Evolutionary conservation across 2,329 filamentous ascomycete species (phyloP), one percentile per base, ranked within the genome.

Genomic region (Exophiala oligosperma): DNA sequence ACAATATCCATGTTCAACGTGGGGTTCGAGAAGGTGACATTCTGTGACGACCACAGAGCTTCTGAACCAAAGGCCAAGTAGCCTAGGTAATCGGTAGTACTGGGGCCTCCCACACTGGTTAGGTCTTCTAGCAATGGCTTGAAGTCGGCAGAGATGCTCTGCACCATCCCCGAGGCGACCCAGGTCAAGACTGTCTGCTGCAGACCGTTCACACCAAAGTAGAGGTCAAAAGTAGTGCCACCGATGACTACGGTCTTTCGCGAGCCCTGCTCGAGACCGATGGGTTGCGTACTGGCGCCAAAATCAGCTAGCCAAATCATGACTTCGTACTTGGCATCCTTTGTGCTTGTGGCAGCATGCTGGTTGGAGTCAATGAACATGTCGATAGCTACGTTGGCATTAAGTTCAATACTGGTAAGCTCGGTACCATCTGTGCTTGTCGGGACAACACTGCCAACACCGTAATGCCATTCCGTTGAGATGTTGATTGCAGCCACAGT

Each of bases 321-420:
- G 70, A 84, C 73, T 72, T 84, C 82, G 70, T 77, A 80, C 21
- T 66, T 64, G 32, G 75, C 71, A 5, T 63, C 23, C 2, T 68
- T 67, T 43, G 74, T 78, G 68, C 78, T 68, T 44, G 68, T 58
- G 0, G 82, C 71, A 0, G 68, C 74, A 0, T 61, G 65, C 54
- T 74, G 67, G 66, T 81, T 74, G 26, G 64, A 67, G 62, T 83
- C 81, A 54, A 84, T 70, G 70, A 84, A 85, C 76, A 84, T 81
- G 72, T 85, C 82, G 60, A 85, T 73, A 37, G 81, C 81, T 35
- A 85, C 81, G 73, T 84, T 84, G 68, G 80, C 72, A 64, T 82
- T 81, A 58, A 82, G 69, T 0, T 67, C 60, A n/a, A 70, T 68
- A 0, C 69, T 59, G 2, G 60, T 66, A 11, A 83, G 69, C 0